Evolutionary conservation across 768 basidiomycete species (phyloP).

Genomic region (Auricularia sp.): DNA sequence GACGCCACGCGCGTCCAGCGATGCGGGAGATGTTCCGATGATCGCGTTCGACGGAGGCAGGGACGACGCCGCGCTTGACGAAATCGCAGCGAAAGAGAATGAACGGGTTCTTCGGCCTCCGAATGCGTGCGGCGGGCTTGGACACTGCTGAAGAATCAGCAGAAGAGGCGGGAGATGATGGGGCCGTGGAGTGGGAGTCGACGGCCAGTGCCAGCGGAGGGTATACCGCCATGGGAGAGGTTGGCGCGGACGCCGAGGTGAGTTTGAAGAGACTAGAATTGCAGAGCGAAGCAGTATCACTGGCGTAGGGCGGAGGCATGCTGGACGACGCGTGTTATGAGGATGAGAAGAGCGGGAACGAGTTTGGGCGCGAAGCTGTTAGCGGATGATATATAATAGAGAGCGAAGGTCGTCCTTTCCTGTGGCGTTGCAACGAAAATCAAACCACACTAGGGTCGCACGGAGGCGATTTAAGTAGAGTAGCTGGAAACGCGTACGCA

Average conservation of each 20-base stretch:
- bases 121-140: constrained; percentile 35
- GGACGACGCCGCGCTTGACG: constrained; percentile 50
- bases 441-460: too few species aligned
- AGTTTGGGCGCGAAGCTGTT: too few species aligned
- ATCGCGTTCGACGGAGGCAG: constrained; percentile 46
- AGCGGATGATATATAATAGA: too few species aligned
- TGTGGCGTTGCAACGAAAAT: too few species aligned
- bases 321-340: too few species aligned
- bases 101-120: constrained; percentile 69
- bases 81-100: constrained; percentile 73
- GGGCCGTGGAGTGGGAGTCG: neutral
- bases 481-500: too few species aligned
- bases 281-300: neutral
- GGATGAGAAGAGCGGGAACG: too few species aligned
- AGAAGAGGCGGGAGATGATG: neutral
- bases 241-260: neutral
- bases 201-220: neutral
- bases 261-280: neutral
- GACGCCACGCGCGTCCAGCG: constrained; percentile 60
- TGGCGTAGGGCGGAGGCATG: neutral
- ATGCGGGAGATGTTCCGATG: constrained; percentile 68
- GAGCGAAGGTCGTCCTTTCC: too few species aligned
- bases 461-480: too few species aligned
- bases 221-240: neutral
- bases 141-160: neutral